A percentile compares a stretch with the other conserved stretches of the same genome.
phyloP scores from a whole-genome alignment of 345 rosid species.

The Euphorbia tirucalli region DNA sequence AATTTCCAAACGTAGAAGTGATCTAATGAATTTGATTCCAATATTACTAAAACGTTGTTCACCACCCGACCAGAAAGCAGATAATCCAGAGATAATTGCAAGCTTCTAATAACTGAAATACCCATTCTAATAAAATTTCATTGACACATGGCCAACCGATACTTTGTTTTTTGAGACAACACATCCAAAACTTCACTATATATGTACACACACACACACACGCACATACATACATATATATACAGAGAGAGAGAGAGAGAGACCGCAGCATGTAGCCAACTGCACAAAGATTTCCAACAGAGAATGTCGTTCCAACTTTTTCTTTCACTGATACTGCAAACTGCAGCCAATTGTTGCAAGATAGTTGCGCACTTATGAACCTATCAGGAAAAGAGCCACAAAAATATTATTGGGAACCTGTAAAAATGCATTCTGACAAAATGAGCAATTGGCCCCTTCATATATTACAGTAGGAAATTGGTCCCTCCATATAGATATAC shows the following conservation, averaged over 20 bases:
- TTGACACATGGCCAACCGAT: neutral
- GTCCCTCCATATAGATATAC: too few relatives aligned
- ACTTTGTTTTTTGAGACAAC: neutral
- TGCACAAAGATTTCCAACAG: slow-evolving; percentile 76
- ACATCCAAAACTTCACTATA: neutral
- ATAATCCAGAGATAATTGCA: neutral
- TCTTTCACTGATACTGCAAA: slow-evolving; percentile 80
- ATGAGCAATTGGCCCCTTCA: too few relatives aligned
- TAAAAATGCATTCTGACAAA: slow-evolving; percentile 3
- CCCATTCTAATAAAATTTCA: neutral
- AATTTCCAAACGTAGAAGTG: neutral
- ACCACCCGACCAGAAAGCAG: neutral
- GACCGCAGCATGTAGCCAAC: slow-evolving; percentile 86
- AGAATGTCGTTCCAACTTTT: slow-evolving; percentile 66
- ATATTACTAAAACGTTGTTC: neutral
- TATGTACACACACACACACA: too few relatives aligned
- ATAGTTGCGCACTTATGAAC: slow-evolving; percentile 86
- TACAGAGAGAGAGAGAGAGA: slow-evolving; percentile 42
- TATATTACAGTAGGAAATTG: too few relatives aligned
- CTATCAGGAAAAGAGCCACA: slow-evolving; percentile 32
- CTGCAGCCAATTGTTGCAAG: slow-evolving; percentile 84
- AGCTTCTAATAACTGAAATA: neutral
- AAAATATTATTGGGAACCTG: neutral
- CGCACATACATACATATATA: too few relatives aligned
- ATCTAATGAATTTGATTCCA: neutral